phyloP scores from a whole-genome alignment of 2,329 filamentous ascomycete genomes.

The Trichoderma lentiforme region DNA sequence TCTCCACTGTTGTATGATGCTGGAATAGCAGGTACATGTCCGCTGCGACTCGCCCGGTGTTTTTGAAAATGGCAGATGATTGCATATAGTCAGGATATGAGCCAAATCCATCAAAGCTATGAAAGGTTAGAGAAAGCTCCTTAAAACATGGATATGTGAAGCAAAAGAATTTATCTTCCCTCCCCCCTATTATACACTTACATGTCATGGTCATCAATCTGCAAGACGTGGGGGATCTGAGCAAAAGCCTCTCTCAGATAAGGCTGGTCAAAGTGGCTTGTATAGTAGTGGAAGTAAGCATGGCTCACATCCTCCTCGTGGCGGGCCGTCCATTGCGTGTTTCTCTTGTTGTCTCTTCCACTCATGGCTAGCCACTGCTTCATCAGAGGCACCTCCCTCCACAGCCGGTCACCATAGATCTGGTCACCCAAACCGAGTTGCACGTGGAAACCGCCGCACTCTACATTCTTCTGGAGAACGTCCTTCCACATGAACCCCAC shows the following conservation, averaged over 20 bases:
- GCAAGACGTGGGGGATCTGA: slow-evolving; percentile 90
- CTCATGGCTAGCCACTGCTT: slow-evolving; percentile 94
- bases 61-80: slow-evolving; percentile 95
- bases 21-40: slow-evolving; percentile 99
- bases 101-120: slow-evolving; percentile 93
- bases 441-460: slow-evolving; percentile 92
- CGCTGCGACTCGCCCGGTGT: slow-evolving; percentile 90
- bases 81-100: slow-evolving; percentile 99
- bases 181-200: slow-evolving; percentile 49
- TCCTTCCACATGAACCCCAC: slow-evolving; percentile 99
- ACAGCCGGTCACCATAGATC: slow-evolving; percentile 90
- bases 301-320: slow-evolving; percentile 95
- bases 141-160: background rate
- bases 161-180: background rate
- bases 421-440: slow-evolving; percentile 91
- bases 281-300: slow-evolving; percentile 98
- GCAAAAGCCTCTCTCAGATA: slow-evolving; percentile 93
- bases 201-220: slow-evolving; percentile 98
- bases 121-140: background rate
- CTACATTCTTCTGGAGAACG: slow-evolving; percentile 92
- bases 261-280: slow-evolving; percentile 95
- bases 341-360: slow-evolving; percentile 90
- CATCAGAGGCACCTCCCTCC: slow-evolving; percentile 90
- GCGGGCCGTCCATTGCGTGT: slow-evolving; percentile 84
- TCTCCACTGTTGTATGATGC: slow-evolving; percentile 92